Conservation (phyloP, 176 grass and related monocot genomes). For the Phoenix roebelenii region DNA sequence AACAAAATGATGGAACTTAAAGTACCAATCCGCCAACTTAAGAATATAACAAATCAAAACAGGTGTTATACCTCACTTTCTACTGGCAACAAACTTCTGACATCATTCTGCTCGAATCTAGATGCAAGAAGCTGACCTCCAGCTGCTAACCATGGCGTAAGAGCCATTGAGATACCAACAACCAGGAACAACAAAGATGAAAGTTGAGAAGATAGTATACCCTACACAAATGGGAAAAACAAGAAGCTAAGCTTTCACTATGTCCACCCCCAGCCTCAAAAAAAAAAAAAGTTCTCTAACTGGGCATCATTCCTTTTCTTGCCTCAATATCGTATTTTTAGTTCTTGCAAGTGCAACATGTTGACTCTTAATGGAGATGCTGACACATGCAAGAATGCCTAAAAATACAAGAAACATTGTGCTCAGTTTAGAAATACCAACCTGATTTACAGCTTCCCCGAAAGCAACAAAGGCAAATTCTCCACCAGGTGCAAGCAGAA, state of each 20-base stretch:
- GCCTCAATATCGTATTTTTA: no score
- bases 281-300: no score
- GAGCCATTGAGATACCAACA: constrained; percentile 94
- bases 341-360: no score
- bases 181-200: constrained; percentile 93
- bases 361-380: no score
- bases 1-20: no score
- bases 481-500: constrained; percentile 95
- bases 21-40: no score
- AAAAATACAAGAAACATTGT: no score
- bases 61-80: constrained; percentile 81
- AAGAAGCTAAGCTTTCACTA: background rate
- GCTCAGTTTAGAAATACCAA: constrained; percentile 10
- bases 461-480: constrained; percentile 99
- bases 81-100: constrained; percentile 86
- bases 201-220: constrained; percentile 72
- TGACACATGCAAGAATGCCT: no score
- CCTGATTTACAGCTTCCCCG: constrained; percentile 97
- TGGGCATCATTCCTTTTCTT: no score
- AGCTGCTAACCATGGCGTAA: constrained; percentile 92
- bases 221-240: constrained; percentile 28
- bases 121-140: constrained; percentile 89
- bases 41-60: no score
- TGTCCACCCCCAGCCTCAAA: background rate
- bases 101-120: constrained; percentile 95